phyloP scores from a whole-genome alignment of 2,329 filamentous ascomycete species.

The Xylariaceae sp. region DNA sequence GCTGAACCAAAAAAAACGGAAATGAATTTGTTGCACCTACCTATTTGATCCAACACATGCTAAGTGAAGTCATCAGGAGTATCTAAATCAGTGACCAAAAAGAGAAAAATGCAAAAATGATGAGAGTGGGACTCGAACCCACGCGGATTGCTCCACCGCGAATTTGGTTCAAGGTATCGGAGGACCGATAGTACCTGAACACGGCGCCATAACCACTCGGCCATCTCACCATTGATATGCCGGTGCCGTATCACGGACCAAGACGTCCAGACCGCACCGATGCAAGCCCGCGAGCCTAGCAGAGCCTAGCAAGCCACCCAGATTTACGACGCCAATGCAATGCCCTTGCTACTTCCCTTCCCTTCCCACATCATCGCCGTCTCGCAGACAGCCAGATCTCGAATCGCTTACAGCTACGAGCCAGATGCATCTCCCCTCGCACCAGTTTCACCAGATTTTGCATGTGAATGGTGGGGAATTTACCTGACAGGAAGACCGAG shows the following conservation, averaged over 20 bases:
- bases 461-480: constrained; percentile 11
- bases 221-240: constrained; percentile 25
- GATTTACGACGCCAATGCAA: not conserved
- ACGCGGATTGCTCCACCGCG: constrained; percentile 37
- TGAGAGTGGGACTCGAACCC: constrained; percentile 39
- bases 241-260: not conserved
- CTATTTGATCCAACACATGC: too few relatives aligned
- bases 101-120: constrained; percentile 20
- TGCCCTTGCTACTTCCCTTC: too few relatives aligned
- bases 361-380: too few relatives aligned
- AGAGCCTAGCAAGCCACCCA: not conserved
- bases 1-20: not conserved
- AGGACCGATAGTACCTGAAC: constrained; percentile 25
- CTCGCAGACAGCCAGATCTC: not conserved
- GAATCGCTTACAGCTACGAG: not conserved
- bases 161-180: constrained; percentile 15
- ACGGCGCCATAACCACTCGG: constrained; percentile 34
- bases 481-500: constrained; percentile 13
- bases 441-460: constrained; percentile 12
- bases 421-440: constrained; percentile 1
- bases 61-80: too few relatives aligned
- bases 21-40: not conserved
- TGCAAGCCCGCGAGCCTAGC: not conserved
- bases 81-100: not conserved
- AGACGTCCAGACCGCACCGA: not conserved